Percentiles rank a stretch among this genome's conserved stretches.
These are phyloP conservation scores for Pseudozyma pruni DNA, from an alignment of 1,284 basidiomycete species.

Conservation along the genomic window DNA sequence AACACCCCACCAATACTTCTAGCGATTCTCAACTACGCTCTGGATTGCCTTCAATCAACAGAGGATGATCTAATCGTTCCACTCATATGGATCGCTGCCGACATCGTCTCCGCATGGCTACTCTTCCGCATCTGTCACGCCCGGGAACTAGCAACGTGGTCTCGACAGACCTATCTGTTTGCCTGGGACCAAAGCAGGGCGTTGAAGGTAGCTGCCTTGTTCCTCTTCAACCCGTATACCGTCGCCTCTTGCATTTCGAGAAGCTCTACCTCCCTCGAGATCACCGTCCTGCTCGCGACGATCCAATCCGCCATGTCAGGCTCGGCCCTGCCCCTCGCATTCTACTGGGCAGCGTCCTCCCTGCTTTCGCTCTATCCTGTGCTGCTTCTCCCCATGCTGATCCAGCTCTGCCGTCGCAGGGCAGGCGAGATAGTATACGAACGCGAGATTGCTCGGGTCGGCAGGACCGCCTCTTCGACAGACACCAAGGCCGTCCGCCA, in stretches of 20 bases:
- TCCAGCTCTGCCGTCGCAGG: conserved; percentile 71
- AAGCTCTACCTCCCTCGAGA: conserved; percentile 84
- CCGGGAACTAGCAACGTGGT: conserved; percentile 20
- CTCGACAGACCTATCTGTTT: conserved; percentile 27
- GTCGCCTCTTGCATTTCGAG: conserved; percentile 80
- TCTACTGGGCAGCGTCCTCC: conserved; percentile 27
- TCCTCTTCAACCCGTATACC: conserved; percentile 88
- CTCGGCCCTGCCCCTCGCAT: conserved; percentile 22
- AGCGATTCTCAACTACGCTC: conserved; percentile 71
- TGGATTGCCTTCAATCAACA: not conserved
- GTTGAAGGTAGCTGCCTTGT: conserved; percentile 66
- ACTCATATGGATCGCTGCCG: conserved; percentile 78
- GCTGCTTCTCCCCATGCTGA: conserved; percentile 76
- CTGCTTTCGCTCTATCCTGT: conserved; percentile 72
- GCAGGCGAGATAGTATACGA: conserved; percentile 70
- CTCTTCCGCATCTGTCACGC: conserved; percentile 40
- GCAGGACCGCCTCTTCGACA: conserved; percentile 17
- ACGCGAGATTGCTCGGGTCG: conserved; percentile 16
- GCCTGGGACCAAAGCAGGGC: conserved; percentile 46
- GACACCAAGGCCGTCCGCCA: conserved; percentile 27
- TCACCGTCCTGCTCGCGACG: conserved; percentile 75
- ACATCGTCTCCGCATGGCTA: conserved; percentile 71
- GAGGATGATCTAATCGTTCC: conserved; percentile 71
- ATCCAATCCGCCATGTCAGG: conserved; percentile 77
- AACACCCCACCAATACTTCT: conserved; percentile 80